These are phyloP conservation scores for Fusarium sp. DNA, from an alignment of 2,329 filamentous ascomycete species.

Conservation along the genomic window DNA sequence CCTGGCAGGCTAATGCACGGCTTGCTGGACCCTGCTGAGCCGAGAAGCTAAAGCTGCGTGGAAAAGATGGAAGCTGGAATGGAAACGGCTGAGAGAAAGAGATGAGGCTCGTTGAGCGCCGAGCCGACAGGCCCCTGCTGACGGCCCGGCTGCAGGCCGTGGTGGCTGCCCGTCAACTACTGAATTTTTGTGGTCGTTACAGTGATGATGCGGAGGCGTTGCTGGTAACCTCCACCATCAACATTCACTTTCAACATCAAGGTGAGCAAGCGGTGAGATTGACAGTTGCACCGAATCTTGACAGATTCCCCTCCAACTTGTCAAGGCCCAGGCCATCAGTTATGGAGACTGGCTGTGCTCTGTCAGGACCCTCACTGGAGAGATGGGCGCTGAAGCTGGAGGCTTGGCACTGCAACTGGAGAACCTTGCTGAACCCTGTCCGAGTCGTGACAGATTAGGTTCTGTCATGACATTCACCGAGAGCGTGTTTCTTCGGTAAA, in stretches of 20 bases:
- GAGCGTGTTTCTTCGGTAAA: not conserved
- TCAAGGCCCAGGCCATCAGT: not conserved
- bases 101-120: slow-evolving; percentile 24
- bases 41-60: slow-evolving; percentile 25
- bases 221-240: not conserved
- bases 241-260: not conserved
- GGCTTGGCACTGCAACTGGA: slow-evolving; percentile 3
- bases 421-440: slow-evolving; percentile 16
- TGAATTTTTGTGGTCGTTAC: not conserved
- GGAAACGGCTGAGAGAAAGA: slow-evolving; percentile 16
- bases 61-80: slow-evolving; percentile 34
- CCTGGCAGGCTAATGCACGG: slow-evolving; percentile 24
- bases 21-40: slow-evolving; percentile 29
- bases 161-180: not conserved
- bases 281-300: slow-evolving; percentile 1
- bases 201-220: slow-evolving; percentile 2
- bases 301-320: not conserved
- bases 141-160: slow-evolving; percentile 7
- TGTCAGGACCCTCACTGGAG: slow-evolving; percentile 5
- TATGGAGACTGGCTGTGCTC: slow-evolving; percentile 11
- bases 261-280: slow-evolving; percentile 3
- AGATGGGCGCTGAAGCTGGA: not conserved
- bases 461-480: slow-evolving; percentile 21
- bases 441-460: slow-evolving; percentile 19
- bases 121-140: slow-evolving; percentile 13